phyloP scores from a whole-genome alignment of 2,329 filamentous ascomycete genomes.

The Beauveria sp. region DNA sequence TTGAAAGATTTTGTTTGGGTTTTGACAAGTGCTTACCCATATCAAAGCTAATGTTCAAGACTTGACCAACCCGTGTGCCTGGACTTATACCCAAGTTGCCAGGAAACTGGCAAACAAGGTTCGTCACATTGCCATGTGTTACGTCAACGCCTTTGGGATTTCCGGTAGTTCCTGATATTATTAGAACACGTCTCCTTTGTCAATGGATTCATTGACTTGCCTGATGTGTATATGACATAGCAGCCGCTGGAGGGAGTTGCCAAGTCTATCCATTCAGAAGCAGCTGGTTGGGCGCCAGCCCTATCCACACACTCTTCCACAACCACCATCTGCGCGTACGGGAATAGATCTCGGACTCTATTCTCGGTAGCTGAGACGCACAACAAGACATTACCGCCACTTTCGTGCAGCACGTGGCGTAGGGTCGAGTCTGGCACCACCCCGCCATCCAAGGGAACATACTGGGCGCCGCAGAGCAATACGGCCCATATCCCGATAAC shows the following conservation, averaged over 20 bases:
- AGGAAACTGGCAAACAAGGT: constrained; percentile 43
- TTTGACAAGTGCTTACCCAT: constrained; percentile 40
- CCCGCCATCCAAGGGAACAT: constrained; percentile 51
- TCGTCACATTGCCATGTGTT: constrained; percentile 46
- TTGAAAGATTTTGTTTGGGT: too few species aligned
- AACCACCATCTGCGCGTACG: constrained; percentile 18
- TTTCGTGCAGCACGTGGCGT: constrained; percentile 40
- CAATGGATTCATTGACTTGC: constrained; percentile 18
- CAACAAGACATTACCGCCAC: constrained; percentile 35
- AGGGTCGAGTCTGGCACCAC: constrained; percentile 42
- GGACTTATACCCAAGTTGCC: constrained; percentile 41
- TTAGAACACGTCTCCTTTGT: neutral
- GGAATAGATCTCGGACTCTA: constrained; percentile 23
- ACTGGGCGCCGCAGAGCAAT: constrained; percentile 50
- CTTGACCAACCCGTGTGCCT: constrained; percentile 45
- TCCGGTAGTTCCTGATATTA: constrained; percentile 41
- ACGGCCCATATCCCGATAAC: constrained; percentile 49
- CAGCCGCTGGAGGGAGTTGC: constrained; percentile 31
- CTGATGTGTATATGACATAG: constrained; percentile 49
- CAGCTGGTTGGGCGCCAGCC: neutral
- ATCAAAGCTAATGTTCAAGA: constrained; percentile 52
- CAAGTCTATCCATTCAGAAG: constrained; percentile 19
- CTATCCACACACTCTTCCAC: constrained; percentile 20
- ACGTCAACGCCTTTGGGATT: constrained; percentile 53
- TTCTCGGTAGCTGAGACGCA: constrained; percentile 35